A percentile compares a stretch with the other conserved stretches of the same genome.
Conservation (phyloP, 2,329 filamentous ascomycete genomes). For the Mycogone perniciosa region DNA sequence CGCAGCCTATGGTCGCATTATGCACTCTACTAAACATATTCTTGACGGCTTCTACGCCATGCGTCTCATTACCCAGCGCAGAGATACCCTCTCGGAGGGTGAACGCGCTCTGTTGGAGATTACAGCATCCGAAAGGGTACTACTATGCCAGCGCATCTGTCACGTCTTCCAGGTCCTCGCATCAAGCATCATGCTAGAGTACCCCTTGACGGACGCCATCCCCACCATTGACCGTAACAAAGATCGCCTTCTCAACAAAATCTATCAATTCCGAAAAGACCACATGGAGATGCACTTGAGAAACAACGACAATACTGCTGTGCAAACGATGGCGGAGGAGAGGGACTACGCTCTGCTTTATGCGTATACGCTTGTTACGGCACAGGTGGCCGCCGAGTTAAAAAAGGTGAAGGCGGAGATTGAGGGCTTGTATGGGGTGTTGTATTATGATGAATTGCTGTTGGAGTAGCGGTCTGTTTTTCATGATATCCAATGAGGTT, state of each 20-base stretch:
- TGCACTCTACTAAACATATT: constrained; percentile 74
- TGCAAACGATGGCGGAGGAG: constrained; percentile 50
- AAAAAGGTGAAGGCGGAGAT: constrained; percentile 55
- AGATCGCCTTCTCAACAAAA: constrained; percentile 77
- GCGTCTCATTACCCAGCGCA: constrained; percentile 82
- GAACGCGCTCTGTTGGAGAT: constrained; percentile 75
- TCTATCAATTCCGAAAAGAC: constrained; percentile 78
- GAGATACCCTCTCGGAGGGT: constrained; percentile 63
- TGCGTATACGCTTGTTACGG: constrained; percentile 71
- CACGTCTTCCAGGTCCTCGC: constrained; percentile 84
- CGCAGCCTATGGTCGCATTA: constrained; percentile 63
- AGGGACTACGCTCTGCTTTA: constrained; percentile 88
- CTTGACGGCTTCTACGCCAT: constrained; percentile 94
- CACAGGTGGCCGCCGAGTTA: constrained; percentile 60
- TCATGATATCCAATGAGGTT: background rate
- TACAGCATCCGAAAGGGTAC: constrained; percentile 70
- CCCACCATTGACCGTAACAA: constrained; percentile 75
- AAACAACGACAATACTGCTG: constrained; percentile 16
- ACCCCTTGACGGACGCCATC: constrained; percentile 81
- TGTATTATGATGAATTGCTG: constrained; percentile 53
- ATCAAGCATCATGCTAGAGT: constrained; percentile 89
- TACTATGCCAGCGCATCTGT: constrained; percentile 82
- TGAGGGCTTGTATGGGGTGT: constrained; percentile 55
- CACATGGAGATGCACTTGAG: constrained; percentile 36
- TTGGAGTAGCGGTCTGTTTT: constrained; percentile 38